Evolutionary conservation across 2,329 filamentous ascomycete species (phyloP).

Genomic region (Fonsecaea nubica): DNA sequence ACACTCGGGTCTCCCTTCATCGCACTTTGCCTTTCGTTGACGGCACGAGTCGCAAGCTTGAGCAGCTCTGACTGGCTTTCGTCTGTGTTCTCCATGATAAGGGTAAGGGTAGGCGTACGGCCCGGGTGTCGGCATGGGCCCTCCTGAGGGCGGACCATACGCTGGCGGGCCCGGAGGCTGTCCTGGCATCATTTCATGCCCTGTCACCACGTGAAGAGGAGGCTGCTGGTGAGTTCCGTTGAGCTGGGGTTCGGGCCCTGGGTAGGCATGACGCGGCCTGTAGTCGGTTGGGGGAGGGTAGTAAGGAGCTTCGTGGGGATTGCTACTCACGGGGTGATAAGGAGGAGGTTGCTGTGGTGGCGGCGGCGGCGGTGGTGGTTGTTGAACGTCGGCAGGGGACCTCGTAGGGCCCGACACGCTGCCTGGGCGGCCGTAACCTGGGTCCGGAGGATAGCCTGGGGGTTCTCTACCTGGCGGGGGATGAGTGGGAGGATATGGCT

Average conservation of each 20-base stretch:
- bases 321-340: constrained; percentile 37
- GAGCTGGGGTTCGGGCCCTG: constrained; percentile 34
- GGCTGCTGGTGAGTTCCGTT: constrained; percentile 37
- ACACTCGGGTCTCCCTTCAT: constrained; percentile 82
- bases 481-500: constrained; percentile 31
- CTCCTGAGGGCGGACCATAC: constrained; percentile 37
- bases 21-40: constrained; percentile 87
- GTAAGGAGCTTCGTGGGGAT: constrained; percentile 36
- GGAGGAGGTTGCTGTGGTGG: constrained; percentile 16
- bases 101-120: constrained; percentile 19
- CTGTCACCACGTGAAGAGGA: constrained; percentile 37
- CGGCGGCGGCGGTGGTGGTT: neutral
- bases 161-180: constrained; percentile 32
- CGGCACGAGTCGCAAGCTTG: constrained; percentile 92
- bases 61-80: constrained; percentile 39
- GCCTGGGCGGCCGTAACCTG: constrained; percentile 38
- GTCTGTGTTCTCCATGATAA: constrained; percentile 28
- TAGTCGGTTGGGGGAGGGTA: constrained; percentile 38
- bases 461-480: constrained; percentile 33
- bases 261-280: constrained; percentile 37
- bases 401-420: constrained; percentile 39
- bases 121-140: constrained; percentile 30
- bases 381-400: constrained; percentile 38
- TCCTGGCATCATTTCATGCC: constrained; percentile 40
- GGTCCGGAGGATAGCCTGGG: constrained; percentile 37